These are phyloP conservation scores for Aspergillus sp. DNA, from an alignment of 2,329 filamentous ascomycete species.

Conservation along the genomic window DNA sequence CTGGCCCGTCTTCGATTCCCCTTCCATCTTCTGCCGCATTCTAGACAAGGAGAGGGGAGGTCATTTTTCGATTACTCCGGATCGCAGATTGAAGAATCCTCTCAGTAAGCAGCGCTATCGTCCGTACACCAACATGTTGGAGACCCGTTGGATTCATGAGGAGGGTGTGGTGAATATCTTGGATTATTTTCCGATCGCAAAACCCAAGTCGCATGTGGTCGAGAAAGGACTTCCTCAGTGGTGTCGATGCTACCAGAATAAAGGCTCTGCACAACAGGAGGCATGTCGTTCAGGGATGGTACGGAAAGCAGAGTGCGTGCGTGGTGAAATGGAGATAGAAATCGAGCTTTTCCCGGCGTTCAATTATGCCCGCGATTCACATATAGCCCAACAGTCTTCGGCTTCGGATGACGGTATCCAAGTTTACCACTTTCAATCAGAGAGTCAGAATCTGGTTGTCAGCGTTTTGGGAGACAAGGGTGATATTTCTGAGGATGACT, in stretches of 20 bases:
- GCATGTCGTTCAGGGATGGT: constrained; percentile 57
- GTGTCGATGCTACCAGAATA: constrained; percentile 34
- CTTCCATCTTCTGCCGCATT: constrained; percentile 72
- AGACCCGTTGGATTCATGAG: constrained; percentile 76
- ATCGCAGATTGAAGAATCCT: constrained; percentile 48
- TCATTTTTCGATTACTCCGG: constrained; percentile 65
- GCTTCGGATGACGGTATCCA: neutral
- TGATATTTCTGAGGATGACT: neutral
- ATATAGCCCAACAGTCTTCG: constrained; percentile 53
- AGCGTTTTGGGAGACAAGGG: neutral
- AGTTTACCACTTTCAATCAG: neutral
- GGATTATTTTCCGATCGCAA: constrained; percentile 73
- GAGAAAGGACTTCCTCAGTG: constrained; percentile 31
- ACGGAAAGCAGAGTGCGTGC: constrained; percentile 70
- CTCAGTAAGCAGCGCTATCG: constrained; percentile 79
- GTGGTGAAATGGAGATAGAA: constrained; percentile 65
- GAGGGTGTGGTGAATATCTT: constrained; percentile 72
- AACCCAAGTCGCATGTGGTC: constrained; percentile 48
- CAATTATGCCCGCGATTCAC: constrained; percentile 66
- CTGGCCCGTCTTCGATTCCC: constrained; percentile 80
- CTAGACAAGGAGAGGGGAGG: constrained; percentile 75
- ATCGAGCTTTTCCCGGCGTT: constrained; percentile 74
- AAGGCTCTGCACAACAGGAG: constrained; percentile 33
- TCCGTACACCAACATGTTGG: constrained; percentile 72
- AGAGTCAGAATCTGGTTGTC: neutral